Conservation (phyloP, 805 yeast genomes). For the Starmera quercuum region DNA sequence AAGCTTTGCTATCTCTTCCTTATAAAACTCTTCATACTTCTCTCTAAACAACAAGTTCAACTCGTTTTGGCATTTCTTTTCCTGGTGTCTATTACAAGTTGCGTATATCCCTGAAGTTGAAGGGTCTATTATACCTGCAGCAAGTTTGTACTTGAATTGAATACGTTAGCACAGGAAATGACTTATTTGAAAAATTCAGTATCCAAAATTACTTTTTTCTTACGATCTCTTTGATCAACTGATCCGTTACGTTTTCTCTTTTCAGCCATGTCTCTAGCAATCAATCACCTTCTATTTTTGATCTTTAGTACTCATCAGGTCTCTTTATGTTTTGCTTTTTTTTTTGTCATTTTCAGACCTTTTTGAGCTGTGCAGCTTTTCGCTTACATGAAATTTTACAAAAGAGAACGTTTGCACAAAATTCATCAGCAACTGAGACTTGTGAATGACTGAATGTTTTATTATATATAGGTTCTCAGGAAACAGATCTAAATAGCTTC, state of each 20-base stretch:
- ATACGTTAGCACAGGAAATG: neutral
- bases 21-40: conserved; percentile 38
- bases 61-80: conserved; percentile 71
- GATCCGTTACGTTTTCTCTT: conserved; percentile 8
- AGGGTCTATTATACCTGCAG: conserved; percentile 62
- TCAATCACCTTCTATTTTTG: too few relatives aligned
- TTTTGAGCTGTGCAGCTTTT: too few relatives aligned
- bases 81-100: conserved; percentile 79
- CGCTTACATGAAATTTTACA: too few relatives aligned
- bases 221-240: conserved; percentile 3
- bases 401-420: too few relatives aligned
- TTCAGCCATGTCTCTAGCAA: conserved; percentile 8
- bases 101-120: conserved; percentile 84
- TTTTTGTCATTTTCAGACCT: too few relatives aligned
- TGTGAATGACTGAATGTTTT: too few relatives aligned
- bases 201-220: conserved; percentile 11
- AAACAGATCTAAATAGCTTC: neutral
- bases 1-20: conserved; percentile 21
- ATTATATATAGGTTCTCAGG: too few relatives aligned
- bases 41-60: conserved; percentile 52
- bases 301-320: too few relatives aligned
- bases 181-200: neutral
- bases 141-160: conserved; percentile 30
- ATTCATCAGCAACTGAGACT: too few relatives aligned
- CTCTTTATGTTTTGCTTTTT: too few relatives aligned